These are phyloP conservation scores for Hypoxylon lienhwacheense DNA, from an alignment of 495 filamentous ascomycete genomes.

Conservation along the genomic window DNA sequence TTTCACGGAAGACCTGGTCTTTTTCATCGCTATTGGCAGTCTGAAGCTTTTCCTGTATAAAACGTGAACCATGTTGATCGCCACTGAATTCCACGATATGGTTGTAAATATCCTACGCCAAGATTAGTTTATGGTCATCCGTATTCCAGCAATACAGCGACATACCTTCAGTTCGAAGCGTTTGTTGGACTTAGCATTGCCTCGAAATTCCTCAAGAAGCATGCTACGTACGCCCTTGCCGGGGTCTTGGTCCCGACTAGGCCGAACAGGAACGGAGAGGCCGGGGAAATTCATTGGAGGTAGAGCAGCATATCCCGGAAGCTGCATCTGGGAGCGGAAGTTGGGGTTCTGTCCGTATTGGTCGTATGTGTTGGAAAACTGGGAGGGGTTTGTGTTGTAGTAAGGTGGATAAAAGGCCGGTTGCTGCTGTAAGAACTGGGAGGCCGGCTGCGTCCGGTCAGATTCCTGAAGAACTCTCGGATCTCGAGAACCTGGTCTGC, in stretches of 20 bases:
- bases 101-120: conserved; percentile 72
- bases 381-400: conserved; percentile 25
- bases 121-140: conserved; percentile 1
- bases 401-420: conserved; percentile 23
- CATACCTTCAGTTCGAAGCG: conserved; percentile 80
- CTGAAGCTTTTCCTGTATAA: conserved; percentile 94
- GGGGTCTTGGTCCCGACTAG: conserved; percentile 65
- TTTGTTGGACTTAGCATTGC: conserved; percentile 73
- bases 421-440: conserved; percentile 37
- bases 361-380: conserved; percentile 39
- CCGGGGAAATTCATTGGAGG: conserved; percentile 44
- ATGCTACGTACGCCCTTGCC: conserved; percentile 67
- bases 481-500: conserved; percentile 42
- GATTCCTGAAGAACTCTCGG: conserved; percentile 37
- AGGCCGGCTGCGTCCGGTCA: conserved; percentile 34
- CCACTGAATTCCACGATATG: conserved; percentile 94
- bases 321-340: conserved; percentile 36
- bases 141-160: not conserved
- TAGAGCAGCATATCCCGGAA: conserved; percentile 42
- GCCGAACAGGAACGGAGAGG: conserved; percentile 47
- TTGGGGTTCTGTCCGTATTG: conserved; percentile 38
- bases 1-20: conserved; percentile 87
- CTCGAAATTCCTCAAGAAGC: conserved; percentile 78
- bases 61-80: conserved; percentile 92
- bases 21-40: conserved; percentile 97